These are phyloP conservation scores for Curvularia spicifera DNA, from an alignment of 2,329 filamentous ascomycete species.

Conservation along the genomic window DNA sequence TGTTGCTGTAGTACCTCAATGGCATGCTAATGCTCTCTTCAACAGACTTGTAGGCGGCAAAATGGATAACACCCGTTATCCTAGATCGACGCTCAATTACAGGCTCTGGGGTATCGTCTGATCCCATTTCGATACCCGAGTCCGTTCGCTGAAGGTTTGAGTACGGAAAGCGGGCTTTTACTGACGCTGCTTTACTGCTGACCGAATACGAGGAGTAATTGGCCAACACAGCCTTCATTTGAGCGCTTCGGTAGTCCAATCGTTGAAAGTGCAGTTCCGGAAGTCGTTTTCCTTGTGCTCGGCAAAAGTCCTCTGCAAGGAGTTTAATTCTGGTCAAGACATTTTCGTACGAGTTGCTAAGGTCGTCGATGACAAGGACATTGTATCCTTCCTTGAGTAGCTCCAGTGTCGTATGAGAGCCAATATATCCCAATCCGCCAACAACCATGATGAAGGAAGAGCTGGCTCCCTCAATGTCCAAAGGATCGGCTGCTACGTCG, in stretches of 20 bases:
- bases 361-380: slow-evolving; percentile 56
- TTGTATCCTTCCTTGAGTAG: slow-evolving; percentile 62
- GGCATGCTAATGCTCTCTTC: slow-evolving; percentile 67
- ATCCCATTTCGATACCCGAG: slow-evolving; percentile 41
- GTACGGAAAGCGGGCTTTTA: slow-evolving; percentile 34
- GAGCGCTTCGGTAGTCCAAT: slow-evolving; percentile 56
- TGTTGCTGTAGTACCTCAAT: slow-evolving; percentile 71
- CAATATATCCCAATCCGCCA: slow-evolving; percentile 63
- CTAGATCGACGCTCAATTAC: slow-evolving; percentile 51
- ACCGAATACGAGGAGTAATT: slow-evolving; percentile 48
- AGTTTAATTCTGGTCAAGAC: slow-evolving; percentile 48
- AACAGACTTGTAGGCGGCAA: slow-evolving; percentile 71
- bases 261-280: slow-evolving; percentile 56
- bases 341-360: slow-evolving; percentile 55
- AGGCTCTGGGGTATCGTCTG: slow-evolving; percentile 31
- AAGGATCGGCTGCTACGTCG: slow-evolving; percentile 52
- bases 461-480: slow-evolving; percentile 46
- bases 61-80: slow-evolving; percentile 71
- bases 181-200: slow-evolving; percentile 23
- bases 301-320: slow-evolving; percentile 50
- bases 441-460: slow-evolving; percentile 59
- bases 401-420: slow-evolving; percentile 62
- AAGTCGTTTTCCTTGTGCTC: slow-evolving; percentile 49
- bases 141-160: slow-evolving; percentile 39
- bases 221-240: slow-evolving; percentile 54